These are phyloP conservation scores for Tetrapisispora pingtungensis DNA, from an alignment of 805 yeast species.

Conservation along the genomic window DNA sequence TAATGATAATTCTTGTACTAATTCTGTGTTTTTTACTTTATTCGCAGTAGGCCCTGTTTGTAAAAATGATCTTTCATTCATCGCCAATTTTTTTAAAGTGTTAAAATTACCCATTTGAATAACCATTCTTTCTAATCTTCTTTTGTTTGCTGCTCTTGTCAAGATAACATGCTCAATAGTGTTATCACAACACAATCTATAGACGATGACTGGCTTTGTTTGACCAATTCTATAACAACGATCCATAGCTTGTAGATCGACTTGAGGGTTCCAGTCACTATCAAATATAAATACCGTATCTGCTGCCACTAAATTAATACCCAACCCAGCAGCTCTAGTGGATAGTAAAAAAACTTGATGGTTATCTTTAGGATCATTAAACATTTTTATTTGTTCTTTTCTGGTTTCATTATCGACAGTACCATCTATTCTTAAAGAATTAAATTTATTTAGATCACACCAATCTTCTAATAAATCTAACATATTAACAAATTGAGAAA, in stretches of 20 bases:
- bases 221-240: slow-evolving; percentile 93
- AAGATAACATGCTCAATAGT: slow-evolving; percentile 80
- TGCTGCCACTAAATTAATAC: slow-evolving; percentile 76
- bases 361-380: slow-evolving; percentile 26
- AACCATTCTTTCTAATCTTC: slow-evolving; percentile 67
- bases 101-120: slow-evolving; percentile 56
- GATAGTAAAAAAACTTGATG: slow-evolving; percentile 59
- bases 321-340: slow-evolving; percentile 92
- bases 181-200: slow-evolving; percentile 63
- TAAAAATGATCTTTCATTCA: slow-evolving; percentile 23
- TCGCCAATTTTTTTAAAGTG: slow-evolving; percentile 31
- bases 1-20: slow-evolving; percentile 34
- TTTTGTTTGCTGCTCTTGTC: slow-evolving; percentile 68
- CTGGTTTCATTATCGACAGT: slow-evolving; percentile 55
- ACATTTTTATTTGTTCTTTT: slow-evolving; percentile 49
- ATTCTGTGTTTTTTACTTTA: slow-evolving; percentile 21
- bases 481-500: slow-evolving; percentile 78
- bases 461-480: slow-evolving; percentile 76
- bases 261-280: slow-evolving; percentile 96
- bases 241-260: slow-evolving; percentile 93
- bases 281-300: slow-evolving; percentile 87
- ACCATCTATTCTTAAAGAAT: slow-evolving; percentile 66
- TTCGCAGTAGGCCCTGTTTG: slow-evolving; percentile 13
- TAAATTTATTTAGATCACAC: slow-evolving; percentile 40
- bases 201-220: slow-evolving; percentile 68